phyloP scores from a whole-genome alignment of 176 grass and related monocot genomes.

The Urochloa ruziziensis region DNA sequence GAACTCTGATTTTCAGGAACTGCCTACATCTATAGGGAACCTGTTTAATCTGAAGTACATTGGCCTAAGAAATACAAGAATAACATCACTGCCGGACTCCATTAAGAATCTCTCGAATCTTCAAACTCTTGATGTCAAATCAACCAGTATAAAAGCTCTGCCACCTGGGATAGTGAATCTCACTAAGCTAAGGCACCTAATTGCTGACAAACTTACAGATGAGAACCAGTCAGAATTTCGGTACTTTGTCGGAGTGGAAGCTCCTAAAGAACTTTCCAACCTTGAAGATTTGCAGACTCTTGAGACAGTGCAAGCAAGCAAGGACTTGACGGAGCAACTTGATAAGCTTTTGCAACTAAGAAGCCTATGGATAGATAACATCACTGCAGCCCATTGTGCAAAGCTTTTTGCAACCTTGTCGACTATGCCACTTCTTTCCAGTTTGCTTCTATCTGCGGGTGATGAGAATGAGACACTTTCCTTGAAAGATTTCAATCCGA shows the following conservation, averaged over 20 bases:
- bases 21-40: neutral
- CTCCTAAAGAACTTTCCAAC: neutral
- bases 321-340: neutral
- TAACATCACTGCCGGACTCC: neutral
- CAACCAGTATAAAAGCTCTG: neutral
- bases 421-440: constrained; percentile 2
- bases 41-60: constrained; percentile 3
- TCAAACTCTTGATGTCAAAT: constrained; percentile 15
- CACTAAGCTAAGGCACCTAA: neutral
- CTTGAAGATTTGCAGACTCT: constrained; percentile 20
- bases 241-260: neutral
- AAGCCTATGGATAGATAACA: neutral
- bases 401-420: neutral
- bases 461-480: neutral
- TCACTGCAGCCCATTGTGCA: neutral
- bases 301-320: constrained; percentile 4
- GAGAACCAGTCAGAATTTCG: neutral
- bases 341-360: neutral
- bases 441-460: neutral
- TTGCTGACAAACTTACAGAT: neutral
- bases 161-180: neutral
- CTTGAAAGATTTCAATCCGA: neutral
- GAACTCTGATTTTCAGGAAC: neutral
- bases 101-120: neutral
- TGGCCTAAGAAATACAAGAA: constrained; percentile 3